phyloP scores from a whole-genome alignment of 1,284 basidiomycete genomes.

The Sporisorium reilianum region DNA sequence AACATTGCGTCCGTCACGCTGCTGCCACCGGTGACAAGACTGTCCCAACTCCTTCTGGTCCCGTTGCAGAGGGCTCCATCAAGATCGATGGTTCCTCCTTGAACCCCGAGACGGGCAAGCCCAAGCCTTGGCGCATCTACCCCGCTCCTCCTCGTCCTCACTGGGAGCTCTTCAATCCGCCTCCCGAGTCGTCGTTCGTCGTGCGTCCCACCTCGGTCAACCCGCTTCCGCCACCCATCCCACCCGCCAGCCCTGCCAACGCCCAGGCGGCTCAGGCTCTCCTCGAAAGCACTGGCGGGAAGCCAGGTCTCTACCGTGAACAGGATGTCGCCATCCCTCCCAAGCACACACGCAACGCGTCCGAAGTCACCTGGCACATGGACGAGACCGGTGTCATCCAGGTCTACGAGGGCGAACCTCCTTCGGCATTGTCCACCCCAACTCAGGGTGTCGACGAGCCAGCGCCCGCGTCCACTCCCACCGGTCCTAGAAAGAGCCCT shows the following conservation, averaged over 20 bases:
- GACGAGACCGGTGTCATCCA: slow-evolving; percentile 66
- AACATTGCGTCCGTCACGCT: slow-evolving; percentile 57
- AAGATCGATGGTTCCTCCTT: slow-evolving; percentile 63
- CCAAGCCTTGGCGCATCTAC: slow-evolving; percentile 68
- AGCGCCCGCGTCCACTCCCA: slow-evolving; percentile 15
- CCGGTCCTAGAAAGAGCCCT: slow-evolving; percentile 69
- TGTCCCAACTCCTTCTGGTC: slow-evolving; percentile 6
- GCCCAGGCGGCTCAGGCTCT: slow-evolving; percentile 64
- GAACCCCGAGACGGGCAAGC: slow-evolving; percentile 35
- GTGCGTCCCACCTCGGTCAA: slow-evolving; percentile 55
- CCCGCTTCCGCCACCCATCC: slow-evolving; percentile 60
- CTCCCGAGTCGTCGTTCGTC: slow-evolving; percentile 65
- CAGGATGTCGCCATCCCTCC: slow-evolving; percentile 54
- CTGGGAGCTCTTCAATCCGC: slow-evolving; percentile 68
- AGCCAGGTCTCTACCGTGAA: slow-evolving; percentile 62
- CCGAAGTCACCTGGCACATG: slow-evolving; percentile 54
- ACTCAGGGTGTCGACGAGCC: slow-evolving; percentile 40
- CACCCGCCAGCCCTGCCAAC: slow-evolving; percentile 67
- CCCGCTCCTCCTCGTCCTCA: slow-evolving; percentile 67
- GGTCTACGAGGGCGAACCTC: slow-evolving; percentile 54
- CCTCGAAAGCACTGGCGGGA: slow-evolving; percentile 65
- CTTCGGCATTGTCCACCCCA: slow-evolving; percentile 26
- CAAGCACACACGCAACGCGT: slow-evolving; percentile 41
- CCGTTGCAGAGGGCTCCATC: slow-evolving; percentile 44
- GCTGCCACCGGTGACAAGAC: slow-evolving; percentile 11